Evolutionary conservation across 2,329 filamentous ascomycete species (phyloP).

Genomic region (Phoma sp.): DNA sequence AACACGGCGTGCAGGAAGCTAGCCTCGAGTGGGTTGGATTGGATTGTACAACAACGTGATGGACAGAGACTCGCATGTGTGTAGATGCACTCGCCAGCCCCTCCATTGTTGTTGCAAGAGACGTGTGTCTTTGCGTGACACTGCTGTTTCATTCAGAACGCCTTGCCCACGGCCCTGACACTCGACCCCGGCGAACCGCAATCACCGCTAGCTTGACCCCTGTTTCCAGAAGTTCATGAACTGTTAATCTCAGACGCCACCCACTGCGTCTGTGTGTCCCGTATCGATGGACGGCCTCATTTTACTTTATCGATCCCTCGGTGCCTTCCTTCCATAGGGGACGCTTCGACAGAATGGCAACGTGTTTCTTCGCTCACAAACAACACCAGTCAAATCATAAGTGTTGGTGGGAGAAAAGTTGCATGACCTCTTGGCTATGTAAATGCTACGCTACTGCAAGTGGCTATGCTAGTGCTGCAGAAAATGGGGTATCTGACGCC

Average conservation of each 20-base stretch:
- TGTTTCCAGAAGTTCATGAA: conserved; percentile 18
- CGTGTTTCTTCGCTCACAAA: not conserved
- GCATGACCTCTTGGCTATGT: conserved; percentile 19
- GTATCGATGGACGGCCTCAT: conserved; percentile 8
- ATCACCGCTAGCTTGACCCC: conserved; percentile 21
- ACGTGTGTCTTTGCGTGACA: conserved; percentile 4
- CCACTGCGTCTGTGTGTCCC: conserved; percentile 15
- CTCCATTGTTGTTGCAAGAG: conserved; percentile 2
- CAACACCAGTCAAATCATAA: no score
- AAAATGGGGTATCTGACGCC: conserved; percentile 34
- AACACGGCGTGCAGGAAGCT: conserved; percentile 17
- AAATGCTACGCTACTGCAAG: conserved; percentile 23
- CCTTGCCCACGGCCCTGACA: conserved; percentile 12
- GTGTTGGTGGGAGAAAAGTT: not conserved
- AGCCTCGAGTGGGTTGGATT: not conserved
- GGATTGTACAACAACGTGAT: conserved; percentile 13
- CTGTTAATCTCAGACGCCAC: conserved; percentile 19
- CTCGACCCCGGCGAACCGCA: conserved; percentile 17
- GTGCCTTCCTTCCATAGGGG: conserved; percentile 1
- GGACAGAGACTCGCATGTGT: not conserved
- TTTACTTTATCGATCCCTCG: conserved; percentile 3
- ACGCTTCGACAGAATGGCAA: not conserved
- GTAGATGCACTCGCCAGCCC: conserved; percentile 10
- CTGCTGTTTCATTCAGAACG: conserved; percentile 18
- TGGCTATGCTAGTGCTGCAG: conserved; percentile 21